A percentile compares a stretch with the other conserved stretches of the same genome.
phyloP scores from a whole-genome alignment of 805 yeast genomes.

The Myxozyma nipponensis region DNA sequence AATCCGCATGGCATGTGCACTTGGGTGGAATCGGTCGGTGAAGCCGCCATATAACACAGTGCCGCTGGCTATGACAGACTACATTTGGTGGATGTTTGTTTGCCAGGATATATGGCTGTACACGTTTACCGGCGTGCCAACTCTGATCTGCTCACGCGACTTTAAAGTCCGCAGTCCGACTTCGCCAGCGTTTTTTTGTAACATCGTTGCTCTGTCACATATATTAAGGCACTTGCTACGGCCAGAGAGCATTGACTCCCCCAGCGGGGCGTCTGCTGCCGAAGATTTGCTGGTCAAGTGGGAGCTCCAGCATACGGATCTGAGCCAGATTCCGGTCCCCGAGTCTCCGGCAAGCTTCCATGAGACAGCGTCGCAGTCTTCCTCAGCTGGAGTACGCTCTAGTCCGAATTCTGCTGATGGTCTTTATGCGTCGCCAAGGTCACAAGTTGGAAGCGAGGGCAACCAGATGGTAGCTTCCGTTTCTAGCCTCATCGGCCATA shows the following conservation, averaged over 20 bases:
- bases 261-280: background rate
- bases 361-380: background rate
- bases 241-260: constrained; percentile 10
- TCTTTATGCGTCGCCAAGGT: background rate
- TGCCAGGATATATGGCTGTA: constrained; percentile 19
- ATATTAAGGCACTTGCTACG: constrained; percentile 7
- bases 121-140: constrained; percentile 14
- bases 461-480: background rate
- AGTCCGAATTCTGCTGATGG: background rate
- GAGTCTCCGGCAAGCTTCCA: background rate
- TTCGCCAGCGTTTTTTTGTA: constrained; percentile 10
- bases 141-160: constrained; percentile 7
- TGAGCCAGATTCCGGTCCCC: background rate
- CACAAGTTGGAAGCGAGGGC: background rate
- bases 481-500: background rate
- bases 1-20: constrained; percentile 14
- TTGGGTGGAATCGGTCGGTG: constrained; percentile 15
- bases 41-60: background rate
- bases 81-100: constrained; percentile 16
- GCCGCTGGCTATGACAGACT: constrained; percentile 12
- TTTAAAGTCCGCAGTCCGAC: constrained; percentile 8
- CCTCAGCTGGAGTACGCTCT: background rate
- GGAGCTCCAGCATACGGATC: constrained; percentile 6
- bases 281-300: constrained; percentile 10
- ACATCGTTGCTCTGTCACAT: constrained; percentile 8